phyloP scores from a whole-genome alignment of 106 monocot species.

The Apostasia shenzhenica region DNA sequence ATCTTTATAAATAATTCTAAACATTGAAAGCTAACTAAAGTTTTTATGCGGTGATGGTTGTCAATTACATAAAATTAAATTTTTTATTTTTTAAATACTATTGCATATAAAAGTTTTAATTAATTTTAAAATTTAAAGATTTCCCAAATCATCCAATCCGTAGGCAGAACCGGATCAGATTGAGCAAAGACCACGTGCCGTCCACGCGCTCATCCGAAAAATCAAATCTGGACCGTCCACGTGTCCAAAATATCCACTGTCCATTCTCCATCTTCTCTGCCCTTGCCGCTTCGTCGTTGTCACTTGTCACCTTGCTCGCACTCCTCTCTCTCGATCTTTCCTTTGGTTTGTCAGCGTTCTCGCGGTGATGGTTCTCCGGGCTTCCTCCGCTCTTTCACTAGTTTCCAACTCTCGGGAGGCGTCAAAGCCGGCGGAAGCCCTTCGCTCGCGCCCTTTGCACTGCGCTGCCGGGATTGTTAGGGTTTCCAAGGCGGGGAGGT shows the following conservation, averaged over 20 bases:
- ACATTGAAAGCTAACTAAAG: too few relatives aligned
- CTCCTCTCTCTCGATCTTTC: not conserved
- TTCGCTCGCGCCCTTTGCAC: not conserved
- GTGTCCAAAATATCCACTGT: not conserved
- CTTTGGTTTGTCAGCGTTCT: not conserved
- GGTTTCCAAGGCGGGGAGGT: not conserved
- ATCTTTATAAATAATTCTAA: too few relatives aligned
- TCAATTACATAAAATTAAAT: too few relatives aligned
- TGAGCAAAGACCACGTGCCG: constrained; percentile 21
- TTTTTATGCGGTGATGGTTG: too few relatives aligned
- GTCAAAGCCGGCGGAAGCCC: constrained; percentile 23
- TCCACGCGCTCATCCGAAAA: constrained; percentile 35
- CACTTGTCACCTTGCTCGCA: not conserved
- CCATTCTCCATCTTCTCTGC: not conserved
- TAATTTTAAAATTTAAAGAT: too few relatives aligned
- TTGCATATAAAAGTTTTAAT: too few relatives aligned
- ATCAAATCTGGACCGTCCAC: constrained; percentile 25
- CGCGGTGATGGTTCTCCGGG: not conserved
- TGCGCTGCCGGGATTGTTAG: constrained; percentile 8
- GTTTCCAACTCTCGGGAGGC: not conserved
- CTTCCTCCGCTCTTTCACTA: not conserved
- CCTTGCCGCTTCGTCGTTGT: constrained; percentile 1
- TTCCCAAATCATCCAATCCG: too few relatives aligned
- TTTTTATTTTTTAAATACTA: too few relatives aligned
- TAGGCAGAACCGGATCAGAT: too few relatives aligned